Conservation (phyloP, 1,139 yeast genomes). For the Candida anutae region DNA sequence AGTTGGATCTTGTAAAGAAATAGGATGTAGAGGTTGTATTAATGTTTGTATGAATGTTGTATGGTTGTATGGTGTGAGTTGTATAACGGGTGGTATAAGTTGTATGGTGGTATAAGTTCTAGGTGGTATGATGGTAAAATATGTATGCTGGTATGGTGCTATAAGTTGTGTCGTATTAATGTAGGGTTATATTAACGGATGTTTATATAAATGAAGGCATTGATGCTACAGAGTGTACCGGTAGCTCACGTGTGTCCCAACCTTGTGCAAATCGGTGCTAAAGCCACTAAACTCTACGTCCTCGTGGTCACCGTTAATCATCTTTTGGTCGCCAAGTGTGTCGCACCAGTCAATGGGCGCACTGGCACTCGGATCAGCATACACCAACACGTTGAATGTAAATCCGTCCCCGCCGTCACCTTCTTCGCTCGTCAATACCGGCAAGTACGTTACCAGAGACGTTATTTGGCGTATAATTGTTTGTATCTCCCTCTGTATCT, state of each 20-base stretch:
- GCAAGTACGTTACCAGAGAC: constrained; percentile 79
- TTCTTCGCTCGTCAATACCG: constrained; percentile 46
- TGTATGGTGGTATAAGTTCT: too few relatives aligned
- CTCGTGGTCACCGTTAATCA: constrained; percentile 50
- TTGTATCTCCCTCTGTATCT: constrained; percentile 69
- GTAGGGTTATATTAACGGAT: too few relatives aligned
- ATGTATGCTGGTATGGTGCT: too few relatives aligned
- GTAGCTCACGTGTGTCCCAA: constrained; percentile 75
- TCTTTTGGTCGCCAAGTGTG: constrained; percentile 49
- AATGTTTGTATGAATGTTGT: too few relatives aligned
- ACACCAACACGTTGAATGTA: constrained; percentile 82
- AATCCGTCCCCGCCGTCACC: constrained; percentile 40
- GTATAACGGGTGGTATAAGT: too few relatives aligned
- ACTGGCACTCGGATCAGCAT: constrained; percentile 65
- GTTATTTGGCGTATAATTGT: constrained; percentile 84
- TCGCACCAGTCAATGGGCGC: constrained; percentile 85
- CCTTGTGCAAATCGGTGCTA: constrained; percentile 59
- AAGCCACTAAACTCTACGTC: constrained; percentile 65
- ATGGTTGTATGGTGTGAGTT: too few relatives aligned
- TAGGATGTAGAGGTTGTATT: background rate
- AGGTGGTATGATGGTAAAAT: too few relatives aligned
- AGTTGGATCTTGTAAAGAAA: constrained; percentile 6
- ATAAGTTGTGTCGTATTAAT: too few relatives aligned
- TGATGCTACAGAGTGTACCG: too few relatives aligned
- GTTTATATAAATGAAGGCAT: too few relatives aligned